A percentile compares a stretch with the other conserved stretches of the same genome.
These are phyloP conservation scores for Cyclanthera cordifolia DNA, from an alignment of 306 rosid species.

Conservation along the genomic window DNA sequence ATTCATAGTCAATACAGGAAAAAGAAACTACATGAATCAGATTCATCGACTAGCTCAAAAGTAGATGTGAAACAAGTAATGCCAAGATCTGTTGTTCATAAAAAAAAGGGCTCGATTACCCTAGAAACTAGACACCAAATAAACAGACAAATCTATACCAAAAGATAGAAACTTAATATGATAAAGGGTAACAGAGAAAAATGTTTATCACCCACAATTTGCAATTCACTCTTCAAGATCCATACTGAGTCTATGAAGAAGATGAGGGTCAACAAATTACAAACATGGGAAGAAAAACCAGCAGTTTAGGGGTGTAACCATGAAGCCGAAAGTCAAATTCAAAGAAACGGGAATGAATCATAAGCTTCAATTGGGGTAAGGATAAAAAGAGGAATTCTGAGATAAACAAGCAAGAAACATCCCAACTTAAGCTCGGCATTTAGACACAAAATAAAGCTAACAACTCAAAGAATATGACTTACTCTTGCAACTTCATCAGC, in stretches of 20 bases:
- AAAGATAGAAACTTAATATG: not conserved
- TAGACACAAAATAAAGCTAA: not conserved
- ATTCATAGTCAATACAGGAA: slow-evolving; percentile 1
- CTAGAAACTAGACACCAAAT: slow-evolving; percentile 10
- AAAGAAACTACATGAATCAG: slow-evolving; percentile 4
- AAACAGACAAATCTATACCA: not conserved
- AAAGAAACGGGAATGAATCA: slow-evolving; percentile 16
- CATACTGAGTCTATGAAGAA: not conserved
- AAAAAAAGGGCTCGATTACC: slow-evolving; percentile 13
- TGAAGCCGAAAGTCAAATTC: not conserved
- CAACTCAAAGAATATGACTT: slow-evolving; percentile 5
- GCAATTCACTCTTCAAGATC: slow-evolving; percentile 2
- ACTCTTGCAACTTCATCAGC: slow-evolving; percentile 90
- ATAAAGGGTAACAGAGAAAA: not conserved
- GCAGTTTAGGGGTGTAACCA: slow-evolving; percentile 11
- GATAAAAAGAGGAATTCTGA: not conserved
- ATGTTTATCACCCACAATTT: not conserved
- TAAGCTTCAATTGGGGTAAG: slow-evolving; percentile 6
- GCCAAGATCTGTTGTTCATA: slow-evolving; percentile 11
- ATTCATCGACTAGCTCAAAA: slow-evolving; percentile 19
- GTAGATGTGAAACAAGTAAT: not conserved
- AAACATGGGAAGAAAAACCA: not conserved
- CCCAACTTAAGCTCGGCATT: not conserved
- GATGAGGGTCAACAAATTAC: slow-evolving; percentile 1
- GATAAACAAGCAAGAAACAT: not conserved